Conservation (phyloP, 495 filamentous ascomycete species). For the Podospora anserina region DNA sequence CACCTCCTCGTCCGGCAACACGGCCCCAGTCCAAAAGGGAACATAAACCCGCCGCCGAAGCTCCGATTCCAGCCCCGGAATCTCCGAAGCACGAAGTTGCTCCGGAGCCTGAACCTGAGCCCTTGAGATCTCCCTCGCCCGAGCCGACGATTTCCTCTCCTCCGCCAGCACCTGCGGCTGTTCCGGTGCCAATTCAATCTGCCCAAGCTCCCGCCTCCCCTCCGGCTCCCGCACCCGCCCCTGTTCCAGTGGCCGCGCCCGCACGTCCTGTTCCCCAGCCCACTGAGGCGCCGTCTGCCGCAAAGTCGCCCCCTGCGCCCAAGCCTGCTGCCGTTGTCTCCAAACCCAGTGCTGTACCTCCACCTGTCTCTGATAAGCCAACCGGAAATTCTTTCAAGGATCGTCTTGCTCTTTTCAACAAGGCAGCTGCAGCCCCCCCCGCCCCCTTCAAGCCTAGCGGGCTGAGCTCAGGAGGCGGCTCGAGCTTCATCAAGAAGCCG, state of each 20-base stretch:
- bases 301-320: slow-evolving; percentile 39
- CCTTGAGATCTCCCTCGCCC: slow-evolving; percentile 24
- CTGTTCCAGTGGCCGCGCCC: slow-evolving; percentile 6
- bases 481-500: slow-evolving; percentile 91
- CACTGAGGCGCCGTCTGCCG: slow-evolving; percentile 24
- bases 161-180: slow-evolving; percentile 26
- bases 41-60: slow-evolving; percentile 40
- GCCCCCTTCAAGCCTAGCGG: slow-evolving; percentile 81
- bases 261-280: slow-evolving; percentile 30
- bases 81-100: slow-evolving; percentile 28
- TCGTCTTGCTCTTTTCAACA: slow-evolving; percentile 96
- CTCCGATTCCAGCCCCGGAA: slow-evolving; percentile 59
- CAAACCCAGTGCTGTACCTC: slow-evolving; percentile 47
- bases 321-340: slow-evolving; percentile 47
- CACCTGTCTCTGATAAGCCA: slow-evolving; percentile 77
- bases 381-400: slow-evolving; percentile 75
- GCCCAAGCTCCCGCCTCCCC: slow-evolving; percentile 42
- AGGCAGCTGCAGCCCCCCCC: slow-evolving; percentile 75
- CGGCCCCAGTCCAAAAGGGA: slow-evolving; percentile 76
- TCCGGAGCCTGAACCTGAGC: slow-evolving; percentile 35
- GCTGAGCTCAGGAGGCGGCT: slow-evolving; percentile 50
- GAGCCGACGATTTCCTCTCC: slow-evolving; percentile 28
- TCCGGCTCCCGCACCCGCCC: slow-evolving; percentile 21
- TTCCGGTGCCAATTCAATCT: slow-evolving; percentile 35
- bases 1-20: slow-evolving; percentile 73